phyloP scores from a whole-genome alignment of 306 rosid species.

The Vigna reflexopilosa region DNA sequence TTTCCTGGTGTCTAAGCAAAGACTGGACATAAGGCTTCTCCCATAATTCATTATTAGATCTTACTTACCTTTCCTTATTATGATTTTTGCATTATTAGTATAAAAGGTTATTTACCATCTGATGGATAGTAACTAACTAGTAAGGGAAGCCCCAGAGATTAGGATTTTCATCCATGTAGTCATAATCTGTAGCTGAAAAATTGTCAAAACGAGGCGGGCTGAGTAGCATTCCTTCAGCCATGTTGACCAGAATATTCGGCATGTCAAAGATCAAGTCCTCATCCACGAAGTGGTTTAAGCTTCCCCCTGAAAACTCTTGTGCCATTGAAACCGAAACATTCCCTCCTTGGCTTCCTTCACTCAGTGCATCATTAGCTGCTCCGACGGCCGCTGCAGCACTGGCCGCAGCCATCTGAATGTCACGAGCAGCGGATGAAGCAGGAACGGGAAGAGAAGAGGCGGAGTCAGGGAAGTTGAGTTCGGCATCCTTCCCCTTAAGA shows the following conservation, averaged over 20 bases:
- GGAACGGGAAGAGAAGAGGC: slow-evolving; percentile 84
- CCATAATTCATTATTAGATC: slow-evolving; percentile 36
- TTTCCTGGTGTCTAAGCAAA: slow-evolving; percentile 48
- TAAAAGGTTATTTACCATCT: background rate
- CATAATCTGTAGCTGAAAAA: slow-evolving; percentile 7
- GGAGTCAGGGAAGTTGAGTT: slow-evolving; percentile 84
- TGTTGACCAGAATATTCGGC: slow-evolving; percentile 78
- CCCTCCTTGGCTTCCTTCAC: background rate
- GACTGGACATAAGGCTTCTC: slow-evolving; percentile 48
- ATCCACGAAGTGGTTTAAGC: slow-evolving; percentile 56
- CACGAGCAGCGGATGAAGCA: slow-evolving; percentile 72
- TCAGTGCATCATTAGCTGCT: slow-evolving; percentile 49
- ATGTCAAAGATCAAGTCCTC: slow-evolving; percentile 91
- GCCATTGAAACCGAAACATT: background rate
- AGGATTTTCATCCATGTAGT: slow-evolving; percentile 39
- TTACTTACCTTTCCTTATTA: slow-evolving; percentile 37
- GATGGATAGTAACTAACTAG: slow-evolving; percentile 15
- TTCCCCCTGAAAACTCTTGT: slow-evolving; percentile 15
- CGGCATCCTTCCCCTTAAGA: slow-evolving; percentile 77
- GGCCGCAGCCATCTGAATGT: slow-evolving; percentile 82
- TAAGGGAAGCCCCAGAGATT: slow-evolving; percentile 60
- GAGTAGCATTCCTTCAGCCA: slow-evolving; percentile 95
- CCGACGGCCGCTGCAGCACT: slow-evolving; percentile 83
- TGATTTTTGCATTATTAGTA: slow-evolving; percentile 14
- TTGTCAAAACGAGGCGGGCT: slow-evolving; percentile 85